Base-by-base conservation (phyloP, 331 rosid species). In the Acacia concinna region DNA sequence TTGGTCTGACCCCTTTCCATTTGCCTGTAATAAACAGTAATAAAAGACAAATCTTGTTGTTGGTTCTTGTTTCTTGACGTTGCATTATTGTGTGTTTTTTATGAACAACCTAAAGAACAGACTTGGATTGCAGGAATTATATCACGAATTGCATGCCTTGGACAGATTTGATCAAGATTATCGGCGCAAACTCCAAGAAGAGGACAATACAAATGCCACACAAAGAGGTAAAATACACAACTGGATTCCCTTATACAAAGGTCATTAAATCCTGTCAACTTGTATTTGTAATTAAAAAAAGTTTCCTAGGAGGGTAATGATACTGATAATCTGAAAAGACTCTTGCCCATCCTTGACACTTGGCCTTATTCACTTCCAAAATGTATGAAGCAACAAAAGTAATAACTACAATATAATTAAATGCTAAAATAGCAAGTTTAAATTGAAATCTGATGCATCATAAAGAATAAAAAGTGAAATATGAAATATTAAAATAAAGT, bases 91-190 rank as follows among this genome's bases (percentile, higher is more conserved):
- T 62, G 38, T 28, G 5, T 32, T 63, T 63, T 63, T 18, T 18
- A 13, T 21, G 71, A 10, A 54, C 67, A 62, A 79, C 76, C 75
- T 84, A 43, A 49, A 46, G 60, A 60, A 77, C 37, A 37, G 25
- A 80, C 68, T 69, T 78, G 77, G 76, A 34, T 31, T 82, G 46
- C 90, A 96, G 99, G 99, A 96, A 83, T 84, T 96, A 83, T 96
- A 93, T 86, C 99, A 96, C 81, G 99, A 93, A 84, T 86, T 90
- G 81, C 96, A 96, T 69, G 94, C 99, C 81, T 87, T 96, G 79
- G 99, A 96, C 81, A 90, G 99, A 88, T 96, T 90, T 88, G 98
- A 93, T 83, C 99, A 93, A 84, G 99, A 96, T 87, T 90, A 90
- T 82, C 91, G 87, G 56, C 98, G 97, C 76, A 96, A 90, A 80